phyloP scores from a whole-genome alignment of 257 asterid species.

The Orobanche coerulescens region DNA sequence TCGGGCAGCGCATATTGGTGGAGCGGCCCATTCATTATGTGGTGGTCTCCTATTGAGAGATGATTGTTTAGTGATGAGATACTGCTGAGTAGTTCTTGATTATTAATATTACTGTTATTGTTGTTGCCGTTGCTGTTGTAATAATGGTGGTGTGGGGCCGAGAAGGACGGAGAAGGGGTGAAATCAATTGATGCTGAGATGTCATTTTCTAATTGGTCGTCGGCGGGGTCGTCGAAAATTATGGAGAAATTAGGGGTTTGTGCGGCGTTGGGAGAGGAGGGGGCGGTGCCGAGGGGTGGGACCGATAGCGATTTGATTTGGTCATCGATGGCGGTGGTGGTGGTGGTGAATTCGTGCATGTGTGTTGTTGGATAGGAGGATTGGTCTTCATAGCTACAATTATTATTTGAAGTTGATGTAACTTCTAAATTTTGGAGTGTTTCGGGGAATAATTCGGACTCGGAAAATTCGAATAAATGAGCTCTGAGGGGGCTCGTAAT shows the following conservation, averaged over 20 bases:
- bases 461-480: conserved; percentile 59
- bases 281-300: background rate
- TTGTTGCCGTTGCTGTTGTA: conserved; percentile 14
- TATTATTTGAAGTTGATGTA: conserved; percentile 52
- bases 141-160: conserved; percentile 34
- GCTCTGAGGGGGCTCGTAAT: conserved; percentile 65
- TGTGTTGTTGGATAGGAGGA: conserved; percentile 35
- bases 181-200: conserved; percentile 80
- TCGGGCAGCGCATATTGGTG: conserved; percentile 27
- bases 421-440: conserved; percentile 62
- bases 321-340: conserved; percentile 17
- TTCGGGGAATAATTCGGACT: conserved; percentile 58
- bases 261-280: conserved; percentile 20
- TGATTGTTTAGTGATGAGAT: conserved; percentile 23
- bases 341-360: conserved; percentile 26
- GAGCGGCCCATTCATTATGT: conserved; percentile 23
- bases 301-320: conserved; percentile 5
- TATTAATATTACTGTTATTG: background rate
- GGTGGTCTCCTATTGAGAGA: conserved; percentile 15
- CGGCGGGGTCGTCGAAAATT: conserved; percentile 8
- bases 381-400: conserved; percentile 61
- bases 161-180: conserved; percentile 35
- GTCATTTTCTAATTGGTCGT: conserved; percentile 55
- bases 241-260: background rate
- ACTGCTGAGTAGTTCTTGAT: conserved; percentile 31